Conservation (phyloP, 768 basidiomycete species). For the Lyophyllum atratum region DNA sequence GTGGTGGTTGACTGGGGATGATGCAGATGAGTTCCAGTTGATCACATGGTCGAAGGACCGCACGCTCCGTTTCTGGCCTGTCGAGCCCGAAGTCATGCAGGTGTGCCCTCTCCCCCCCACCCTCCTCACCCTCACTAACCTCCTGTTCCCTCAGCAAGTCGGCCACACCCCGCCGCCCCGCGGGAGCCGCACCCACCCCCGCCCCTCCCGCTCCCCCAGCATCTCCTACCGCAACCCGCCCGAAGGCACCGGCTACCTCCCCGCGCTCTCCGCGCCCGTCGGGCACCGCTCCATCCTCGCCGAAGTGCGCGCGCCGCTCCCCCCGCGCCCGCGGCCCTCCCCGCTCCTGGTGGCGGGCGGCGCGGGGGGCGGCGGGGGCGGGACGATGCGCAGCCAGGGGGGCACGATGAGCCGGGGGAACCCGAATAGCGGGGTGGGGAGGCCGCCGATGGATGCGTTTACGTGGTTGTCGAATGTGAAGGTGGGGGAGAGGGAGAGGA, state of each 20-base stretch:
- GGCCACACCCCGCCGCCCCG: slow-evolving; percentile 39
- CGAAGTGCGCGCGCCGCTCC: slow-evolving; percentile 57
- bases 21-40: slow-evolving; percentile 55
- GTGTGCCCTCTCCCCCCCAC: slow-evolving; percentile 32
- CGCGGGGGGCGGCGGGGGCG: neutral
- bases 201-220: slow-evolving; percentile 19
- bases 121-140: neutral
- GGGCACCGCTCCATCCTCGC: slow-evolving; percentile 69
- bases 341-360: slow-evolving; percentile 15
- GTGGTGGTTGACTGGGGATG: neutral
- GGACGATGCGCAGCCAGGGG: slow-evolving; percentile 27
- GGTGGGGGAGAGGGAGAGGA: slow-evolving; percentile 50
- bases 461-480: slow-evolving; percentile 77
- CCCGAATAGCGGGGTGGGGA: slow-evolving; percentile 47
- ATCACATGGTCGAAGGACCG: slow-evolving; percentile 85
- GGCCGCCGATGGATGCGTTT: slow-evolving; percentile 56
- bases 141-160: slow-evolving; percentile 42
- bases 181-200: slow-evolving; percentile 31
- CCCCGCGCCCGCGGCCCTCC: slow-evolving; percentile 7
- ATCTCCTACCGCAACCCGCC: slow-evolving; percentile 64
- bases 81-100: slow-evolving; percentile 70
- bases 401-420: slow-evolving; percentile 53
- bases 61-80: slow-evolving; percentile 89
- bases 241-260: slow-evolving; percentile 32
- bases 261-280: slow-evolving; percentile 66